phyloP scores from a whole-genome alignment of 768 basidiomycete species.

The Lactarius sanguifluus region DNA sequence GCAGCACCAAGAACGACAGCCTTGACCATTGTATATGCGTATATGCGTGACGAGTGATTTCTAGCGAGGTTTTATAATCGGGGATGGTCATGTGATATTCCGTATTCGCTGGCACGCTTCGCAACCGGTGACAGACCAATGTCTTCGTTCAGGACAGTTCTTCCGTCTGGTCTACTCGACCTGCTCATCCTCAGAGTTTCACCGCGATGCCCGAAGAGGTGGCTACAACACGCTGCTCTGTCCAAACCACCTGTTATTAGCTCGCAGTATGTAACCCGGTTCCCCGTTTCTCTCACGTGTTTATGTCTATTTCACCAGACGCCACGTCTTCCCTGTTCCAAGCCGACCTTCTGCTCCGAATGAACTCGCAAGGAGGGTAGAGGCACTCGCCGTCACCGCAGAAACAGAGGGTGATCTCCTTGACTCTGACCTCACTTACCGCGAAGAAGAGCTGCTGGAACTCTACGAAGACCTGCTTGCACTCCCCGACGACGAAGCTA shows the following conservation, averaged over 20 bases:
- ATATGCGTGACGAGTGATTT: too few species aligned
- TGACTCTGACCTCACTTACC: constrained; percentile 27
- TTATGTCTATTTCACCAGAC: not conserved
- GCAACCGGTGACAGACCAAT: not conserved
- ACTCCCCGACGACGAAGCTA: constrained; percentile 25
- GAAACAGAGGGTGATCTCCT: not conserved
- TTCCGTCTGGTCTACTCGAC: not conserved
- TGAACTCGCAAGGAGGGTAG: constrained; percentile 25
- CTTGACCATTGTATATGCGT: constrained; percentile 54
- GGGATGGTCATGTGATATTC: not conserved
- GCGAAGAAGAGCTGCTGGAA: constrained; percentile 40
- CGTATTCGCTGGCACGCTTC: not conserved
- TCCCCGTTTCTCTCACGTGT: too few species aligned
- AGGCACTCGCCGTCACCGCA: constrained; percentile 17
- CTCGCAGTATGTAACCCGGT: constrained; percentile 1
- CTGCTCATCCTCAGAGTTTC: not conserved
- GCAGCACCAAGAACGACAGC: constrained; percentile 96
- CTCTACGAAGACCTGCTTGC: constrained; percentile 46
- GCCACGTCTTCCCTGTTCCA: not conserved
- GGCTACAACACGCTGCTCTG: constrained; percentile 7
- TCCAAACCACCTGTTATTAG: not conserved
- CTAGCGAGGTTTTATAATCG: not conserved
- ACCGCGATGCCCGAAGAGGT: not conserved
- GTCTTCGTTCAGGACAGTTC: not conserved
- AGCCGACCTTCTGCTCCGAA: not conserved